Base-by-base conservation (phyloP, 371 early-diverging fungal genomes). In the Mortierella polycephala region DNA sequence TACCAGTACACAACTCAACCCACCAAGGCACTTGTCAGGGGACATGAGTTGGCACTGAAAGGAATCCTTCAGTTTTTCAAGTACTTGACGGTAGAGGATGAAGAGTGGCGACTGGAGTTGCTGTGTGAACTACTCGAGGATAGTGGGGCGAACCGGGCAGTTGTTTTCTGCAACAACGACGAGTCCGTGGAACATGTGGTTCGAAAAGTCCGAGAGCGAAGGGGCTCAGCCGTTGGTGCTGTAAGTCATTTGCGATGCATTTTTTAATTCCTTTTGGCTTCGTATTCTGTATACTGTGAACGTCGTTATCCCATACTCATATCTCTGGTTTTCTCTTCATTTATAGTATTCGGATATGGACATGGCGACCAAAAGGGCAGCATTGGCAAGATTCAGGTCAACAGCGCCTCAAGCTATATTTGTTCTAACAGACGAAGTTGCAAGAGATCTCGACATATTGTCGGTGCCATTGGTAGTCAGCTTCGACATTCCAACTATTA, bases 341-440 rank as follows among this genome's bases (percentile, higher is more conserved):
- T n/a, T 44, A 5, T 71, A 76, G 77, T 71, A 76, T 42, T 61
- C 72, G 44, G 79, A 79, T 16, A 79, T 79, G 79, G 79, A 79
- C 42, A 45, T 79, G 13, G 13, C 69, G 5, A 42, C 67, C 52
- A 64, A 51, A 47, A 69, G 57, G 30, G 57, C 66, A 11, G 79
- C 73, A 3, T 16, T 79, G 0, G 71, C 55, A 42, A 58, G 68
- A 47, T 79, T 72, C 67, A 56, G 66, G 16, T 20, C 39, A 21
- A 61, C 69, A 16, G 47, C 66, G 7, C 41, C 79, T 1, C 65
- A 61, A 7, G 40, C 65, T 1, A 59, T 57, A 39, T 69, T 79
- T 57, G 61, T 79, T 18, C 56, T 69, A n/a, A 65, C 79, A 20
- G 79, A 79, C 55, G 69, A 62, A 14, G 55, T 57, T 5, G 58